Evolutionary conservation across 768 basidiomycete species (phyloP).

Genomic region (Boletus rubroflammeus): DNA sequence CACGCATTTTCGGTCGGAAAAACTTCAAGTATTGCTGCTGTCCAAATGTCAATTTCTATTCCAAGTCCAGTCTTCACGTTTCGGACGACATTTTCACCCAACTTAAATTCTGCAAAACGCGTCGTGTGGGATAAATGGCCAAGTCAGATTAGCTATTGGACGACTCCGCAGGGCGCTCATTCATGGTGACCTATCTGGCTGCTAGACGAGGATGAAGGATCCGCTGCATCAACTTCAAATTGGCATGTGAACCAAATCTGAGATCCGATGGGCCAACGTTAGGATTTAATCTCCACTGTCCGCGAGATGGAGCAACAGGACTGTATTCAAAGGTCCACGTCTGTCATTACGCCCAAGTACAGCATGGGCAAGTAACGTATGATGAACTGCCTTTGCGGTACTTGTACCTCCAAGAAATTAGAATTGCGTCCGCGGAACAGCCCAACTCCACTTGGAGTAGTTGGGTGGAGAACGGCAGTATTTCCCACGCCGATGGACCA

Average conservation of each 20-base stretch:
- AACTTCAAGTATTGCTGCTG: too few relatives aligned
- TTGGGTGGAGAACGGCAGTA: neutral
- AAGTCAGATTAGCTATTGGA: neutral
- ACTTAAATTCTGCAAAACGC: too few relatives aligned
- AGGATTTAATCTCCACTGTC: neutral
- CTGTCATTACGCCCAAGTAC: neutral
- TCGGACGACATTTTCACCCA: too few relatives aligned
- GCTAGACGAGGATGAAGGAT: neutral
- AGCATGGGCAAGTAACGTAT: neutral
- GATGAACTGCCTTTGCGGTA: neutral
- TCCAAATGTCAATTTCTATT: too few relatives aligned
- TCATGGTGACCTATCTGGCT: neutral
- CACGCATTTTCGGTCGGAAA: too few relatives aligned
- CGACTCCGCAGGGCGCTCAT: constrained; percentile 3
- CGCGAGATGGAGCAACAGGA: neutral
- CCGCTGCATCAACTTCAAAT: neutral
- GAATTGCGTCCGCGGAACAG: neutral
- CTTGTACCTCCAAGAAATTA: neutral
- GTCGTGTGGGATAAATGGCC: neutral
- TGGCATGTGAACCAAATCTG: neutral
- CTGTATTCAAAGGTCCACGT: neutral
- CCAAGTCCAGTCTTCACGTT: too few relatives aligned
- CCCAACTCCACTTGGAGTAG: neutral
- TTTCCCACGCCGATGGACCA: constrained; percentile 13
- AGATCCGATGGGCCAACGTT: too few relatives aligned